Percentiles rank a stretch among this genome's conserved stretches.
Evolutionary conservation across 352 stramenopile genomes (phyloP).

Genomic region (Globisporangium rhizosaccharum): DNA sequence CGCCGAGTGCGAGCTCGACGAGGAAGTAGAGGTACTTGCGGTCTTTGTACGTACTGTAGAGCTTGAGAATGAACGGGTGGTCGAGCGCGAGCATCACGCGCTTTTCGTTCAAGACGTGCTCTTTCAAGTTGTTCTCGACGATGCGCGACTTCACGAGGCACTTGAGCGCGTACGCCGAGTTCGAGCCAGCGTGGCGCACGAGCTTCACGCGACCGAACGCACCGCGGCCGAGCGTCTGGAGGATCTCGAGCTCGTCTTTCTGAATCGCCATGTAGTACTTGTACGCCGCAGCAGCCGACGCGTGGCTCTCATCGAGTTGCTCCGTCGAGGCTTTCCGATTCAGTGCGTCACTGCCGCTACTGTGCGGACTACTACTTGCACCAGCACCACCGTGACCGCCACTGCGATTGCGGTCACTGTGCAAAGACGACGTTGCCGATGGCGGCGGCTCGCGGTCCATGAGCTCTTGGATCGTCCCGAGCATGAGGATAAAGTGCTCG

Average conservation of each 20-base stretch:
- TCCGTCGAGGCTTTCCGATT: conserved; percentile 29
- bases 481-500: conserved; percentile 68
- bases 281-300: conserved; percentile 27
- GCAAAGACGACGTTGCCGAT: too few relatives aligned
- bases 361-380: conserved; percentile 7
- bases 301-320: conserved; percentile 26
- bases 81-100: conserved; percentile 83
- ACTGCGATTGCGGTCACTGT: too few relatives aligned
- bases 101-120: conserved; percentile 67
- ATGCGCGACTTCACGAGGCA: conserved; percentile 91
- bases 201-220: conserved; percentile 90
- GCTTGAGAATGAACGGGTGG: conserved; percentile 90
- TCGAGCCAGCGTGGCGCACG: conserved; percentile 60
- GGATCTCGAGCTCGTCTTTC: conserved; percentile 67
- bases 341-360: conserved; percentile 9
- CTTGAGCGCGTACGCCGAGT: conserved; percentile 87
- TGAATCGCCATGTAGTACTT: conserved; percentile 75
- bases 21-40: conserved; percentile 68
- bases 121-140: conserved; percentile 86
- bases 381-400: too few relatives aligned
- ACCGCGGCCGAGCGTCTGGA: conserved; percentile 74
- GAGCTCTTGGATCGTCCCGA: conserved; percentile 69
- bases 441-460: conserved; percentile 57
- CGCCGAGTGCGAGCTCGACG: conserved; percentile 88
- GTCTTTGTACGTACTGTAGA: conserved; percentile 89